phyloP scores from a whole-genome alignment of 306 rosid genomes.

The Cyclanthera cordifolia region DNA sequence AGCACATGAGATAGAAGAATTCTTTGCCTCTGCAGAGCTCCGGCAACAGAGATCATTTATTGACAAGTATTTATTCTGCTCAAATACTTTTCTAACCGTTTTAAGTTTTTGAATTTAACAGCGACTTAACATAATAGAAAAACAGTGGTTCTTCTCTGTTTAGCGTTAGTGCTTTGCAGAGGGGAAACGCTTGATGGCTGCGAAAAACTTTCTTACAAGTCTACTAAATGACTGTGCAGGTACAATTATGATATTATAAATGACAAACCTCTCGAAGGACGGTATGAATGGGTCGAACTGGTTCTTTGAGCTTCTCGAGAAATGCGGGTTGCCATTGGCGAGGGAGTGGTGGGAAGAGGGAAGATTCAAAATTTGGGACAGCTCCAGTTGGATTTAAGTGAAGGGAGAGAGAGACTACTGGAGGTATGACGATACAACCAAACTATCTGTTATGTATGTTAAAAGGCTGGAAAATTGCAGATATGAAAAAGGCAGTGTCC shows the following conservation, averaged over 20 bases:
- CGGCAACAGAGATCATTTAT: slow-evolving; percentile 60
- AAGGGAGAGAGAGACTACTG: background rate
- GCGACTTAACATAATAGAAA: background rate
- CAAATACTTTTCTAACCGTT: background rate
- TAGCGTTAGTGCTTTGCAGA: background rate
- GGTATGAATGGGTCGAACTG: slow-evolving; percentile 72
- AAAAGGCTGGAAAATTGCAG: slow-evolving; percentile 4
- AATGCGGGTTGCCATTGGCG: background rate
- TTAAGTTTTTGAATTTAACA: background rate
- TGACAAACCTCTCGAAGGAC: slow-evolving; percentile 64
- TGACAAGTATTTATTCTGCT: slow-evolving; percentile 40
- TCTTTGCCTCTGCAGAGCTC: slow-evolving; percentile 61
- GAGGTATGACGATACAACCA: background rate
- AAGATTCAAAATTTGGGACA: background rate
- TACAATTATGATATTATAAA: slow-evolving; percentile 69
- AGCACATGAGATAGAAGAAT: slow-evolving; percentile 63
- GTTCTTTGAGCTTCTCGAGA: slow-evolving; percentile 26
- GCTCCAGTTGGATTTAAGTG: slow-evolving; percentile 1
- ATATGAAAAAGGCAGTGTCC: slow-evolving; percentile 2
- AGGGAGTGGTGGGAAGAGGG: background rate
- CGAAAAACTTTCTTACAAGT: background rate
- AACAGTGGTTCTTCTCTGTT: background rate
- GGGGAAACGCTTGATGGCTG: background rate
- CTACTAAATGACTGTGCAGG: slow-evolving; percentile 32
- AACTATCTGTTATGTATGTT: background rate